Base-by-base conservation (phyloP, 2,329 filamentous ascomycete genomes). In the Xylaria sp. region DNA sequence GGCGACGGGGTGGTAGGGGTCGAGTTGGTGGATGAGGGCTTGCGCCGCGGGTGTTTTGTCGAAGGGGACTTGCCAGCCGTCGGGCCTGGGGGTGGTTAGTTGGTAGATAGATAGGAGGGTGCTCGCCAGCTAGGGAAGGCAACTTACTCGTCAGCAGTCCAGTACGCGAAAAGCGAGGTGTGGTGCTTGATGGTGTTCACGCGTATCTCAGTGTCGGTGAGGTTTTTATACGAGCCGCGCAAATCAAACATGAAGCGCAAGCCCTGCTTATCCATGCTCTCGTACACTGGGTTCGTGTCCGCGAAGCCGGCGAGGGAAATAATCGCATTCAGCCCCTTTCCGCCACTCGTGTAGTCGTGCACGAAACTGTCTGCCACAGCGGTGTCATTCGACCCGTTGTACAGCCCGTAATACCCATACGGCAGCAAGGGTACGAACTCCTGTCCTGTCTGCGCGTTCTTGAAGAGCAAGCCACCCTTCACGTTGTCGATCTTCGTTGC, bases 1-100 rank as follows among this genome's bases (percentile, higher is more conserved):
- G 1, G 84, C 85, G 1, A 88, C 83, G 0, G 88, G 88, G 77
- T 90, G 88, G 77, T 90, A 90, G 0, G 85, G 85, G 76, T 90
- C 88, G 1, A 89, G 76, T 0, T 75, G 67, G 65, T 86, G 83
- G 71, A 89, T 75, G 0, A 77, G 68, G 4, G 71, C 53, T 30
- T 73, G 72, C 0, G 75, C 75, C 2, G 74, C 74, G 0, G 74
- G 74, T 0, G 86, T 82, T 0, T 81, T 81, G 66, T 85, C 80
- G 64, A 89, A 82, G 5, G 86, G 83, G 71, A 89, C 83, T 64
- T 86, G 82, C 76, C 82, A 82, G 21, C 88, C 88, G 73, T 89
- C 88, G 4, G 86, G 85, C 70, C 80, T 82, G 59, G 9, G 14
- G 30, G 56, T 59, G 55, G 45, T 61, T 39, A 36, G 53, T 2